Conservation (phyloP, 257 asterid species). For the Solanum arcanum region DNA sequence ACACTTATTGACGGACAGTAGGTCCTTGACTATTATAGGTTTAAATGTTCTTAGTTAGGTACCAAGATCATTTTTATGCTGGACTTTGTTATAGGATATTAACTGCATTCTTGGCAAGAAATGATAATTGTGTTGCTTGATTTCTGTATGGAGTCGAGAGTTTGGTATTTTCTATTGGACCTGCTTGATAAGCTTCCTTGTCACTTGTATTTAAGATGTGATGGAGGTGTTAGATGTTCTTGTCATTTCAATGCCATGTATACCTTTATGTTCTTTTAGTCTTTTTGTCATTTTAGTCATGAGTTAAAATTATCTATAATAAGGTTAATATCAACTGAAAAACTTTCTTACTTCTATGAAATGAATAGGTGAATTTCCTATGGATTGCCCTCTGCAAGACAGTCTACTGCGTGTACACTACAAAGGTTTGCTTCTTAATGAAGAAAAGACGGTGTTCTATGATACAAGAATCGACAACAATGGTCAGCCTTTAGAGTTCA, state of each 20-base stretch:
- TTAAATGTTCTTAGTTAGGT: background rate
- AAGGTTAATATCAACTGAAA: background rate
- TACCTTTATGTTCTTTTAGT: background rate
- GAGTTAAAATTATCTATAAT: background rate
- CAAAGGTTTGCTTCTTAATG: constrained; percentile 85
- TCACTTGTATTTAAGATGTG: background rate
- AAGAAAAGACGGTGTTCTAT: constrained; percentile 64
- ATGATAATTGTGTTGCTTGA: background rate
- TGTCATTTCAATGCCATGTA: background rate
- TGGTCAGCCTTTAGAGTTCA: constrained; percentile 84
- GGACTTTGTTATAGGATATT: background rate
- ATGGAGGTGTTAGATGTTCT: background rate
- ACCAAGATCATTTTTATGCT: background rate
- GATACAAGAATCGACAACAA: constrained; percentile 65
- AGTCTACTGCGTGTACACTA: constrained; percentile 80
- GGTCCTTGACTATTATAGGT: background rate
- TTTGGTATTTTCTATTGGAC: background rate
- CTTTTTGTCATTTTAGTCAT: background rate
- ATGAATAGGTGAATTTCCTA: constrained; percentile 89
- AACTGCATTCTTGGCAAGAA: background rate
- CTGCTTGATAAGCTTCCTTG: background rate
- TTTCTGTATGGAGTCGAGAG: background rate
- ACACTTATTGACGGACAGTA: background rate
- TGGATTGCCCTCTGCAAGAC: constrained; percentile 99
- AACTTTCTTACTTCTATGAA: constrained; percentile 11